Base-by-base conservation (phyloP, 192 early-diverging fungal species). In the Backusella circina region DNA sequence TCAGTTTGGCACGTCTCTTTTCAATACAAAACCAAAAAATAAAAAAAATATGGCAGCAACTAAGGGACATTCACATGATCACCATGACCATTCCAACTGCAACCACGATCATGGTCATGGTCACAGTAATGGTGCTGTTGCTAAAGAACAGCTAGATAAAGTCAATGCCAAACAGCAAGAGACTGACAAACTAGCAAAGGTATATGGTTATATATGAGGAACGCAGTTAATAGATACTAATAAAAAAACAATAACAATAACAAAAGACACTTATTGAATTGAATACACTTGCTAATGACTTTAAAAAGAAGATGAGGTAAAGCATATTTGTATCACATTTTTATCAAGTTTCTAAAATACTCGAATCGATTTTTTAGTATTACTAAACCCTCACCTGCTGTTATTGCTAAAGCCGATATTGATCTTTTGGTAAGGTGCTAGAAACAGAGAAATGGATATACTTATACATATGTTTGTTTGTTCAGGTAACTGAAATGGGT, bases 111-210 rank as follows among this genome's bases (percentile, higher is more conserved):
- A 67, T 30, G 65, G 28, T 18, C 31, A 67, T 30, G 15, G 5
- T n/a, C 15, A 35, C 5, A 8, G 5, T 7, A 61, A 21, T 33
- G 65, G 33, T 15, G 28, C 26, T 5, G 65, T 31, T 15, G 28
- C 33, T 5, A 28, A 67, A 33, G 65, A 67, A 33, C 31, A 67
- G 35, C 8, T 67, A 67, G 65, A 74, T 9, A 65, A 74, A 67
- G 33, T 74, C 4, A 36, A 10, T 21, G 26, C 12, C 10, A 38
- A 37, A 47, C 65, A 74, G 39, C 51, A 61, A 35, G 73, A 65
- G 15, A 36, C 73, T 15, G 64, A 47, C 28, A 74, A 67, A 33
- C 23, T 74, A n/a, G 65, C 73, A 38, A 74, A 74, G 61, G 73
- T 74, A 67, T 13, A 36, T 65, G 5, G 4, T 23, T 65, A 35